A percentile compares a stretch with the other conserved stretches of the same genome.
Evolutionary conservation across 169 alveolate genomes (phyloP).

Genomic region (Blepharisma undulans): DNA sequence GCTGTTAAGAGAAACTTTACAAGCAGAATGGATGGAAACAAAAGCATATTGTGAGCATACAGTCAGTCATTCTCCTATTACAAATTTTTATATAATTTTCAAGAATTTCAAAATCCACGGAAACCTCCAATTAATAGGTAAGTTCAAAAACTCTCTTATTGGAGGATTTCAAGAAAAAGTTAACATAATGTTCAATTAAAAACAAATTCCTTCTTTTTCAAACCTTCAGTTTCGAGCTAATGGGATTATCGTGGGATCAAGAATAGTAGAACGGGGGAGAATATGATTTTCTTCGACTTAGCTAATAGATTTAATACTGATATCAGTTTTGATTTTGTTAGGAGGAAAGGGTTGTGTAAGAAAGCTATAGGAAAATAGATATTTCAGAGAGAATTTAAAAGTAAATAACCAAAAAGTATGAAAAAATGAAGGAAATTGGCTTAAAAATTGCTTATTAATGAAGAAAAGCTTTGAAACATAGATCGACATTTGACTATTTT

Average conservation of each 20-base stretch:
- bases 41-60: conserved; percentile 72
- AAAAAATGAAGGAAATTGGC: conserved; percentile 60
- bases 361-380: conserved; percentile 29
- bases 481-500: conserved; percentile 53
- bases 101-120: neutral
- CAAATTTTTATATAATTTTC: conserved; percentile 35
- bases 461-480: conserved; percentile 58
- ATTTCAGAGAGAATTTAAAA: neutral
- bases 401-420: conserved; percentile 1
- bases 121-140: neutral
- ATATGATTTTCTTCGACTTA: neutral
- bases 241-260: conserved; percentile 22
- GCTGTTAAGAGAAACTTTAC: conserved; percentile 84
- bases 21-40: conserved; percentile 81
- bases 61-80: conserved; percentile 78
- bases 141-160: conserved; percentile 16
- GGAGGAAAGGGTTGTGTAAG: neutral
- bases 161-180: conserved; percentile 10
- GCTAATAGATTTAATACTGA: neutral
- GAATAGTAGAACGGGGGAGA: conserved; percentile 5
- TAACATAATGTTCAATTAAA: neutral
- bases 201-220: conserved; percentile 6
- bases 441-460: conserved; percentile 51
- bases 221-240: neutral
- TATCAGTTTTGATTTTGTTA: neutral